These are phyloP conservation scores for Trichophyton benhamiae DNA, from an alignment of 2,329 filamentous ascomycete genomes.

Conservation along the genomic window DNA sequence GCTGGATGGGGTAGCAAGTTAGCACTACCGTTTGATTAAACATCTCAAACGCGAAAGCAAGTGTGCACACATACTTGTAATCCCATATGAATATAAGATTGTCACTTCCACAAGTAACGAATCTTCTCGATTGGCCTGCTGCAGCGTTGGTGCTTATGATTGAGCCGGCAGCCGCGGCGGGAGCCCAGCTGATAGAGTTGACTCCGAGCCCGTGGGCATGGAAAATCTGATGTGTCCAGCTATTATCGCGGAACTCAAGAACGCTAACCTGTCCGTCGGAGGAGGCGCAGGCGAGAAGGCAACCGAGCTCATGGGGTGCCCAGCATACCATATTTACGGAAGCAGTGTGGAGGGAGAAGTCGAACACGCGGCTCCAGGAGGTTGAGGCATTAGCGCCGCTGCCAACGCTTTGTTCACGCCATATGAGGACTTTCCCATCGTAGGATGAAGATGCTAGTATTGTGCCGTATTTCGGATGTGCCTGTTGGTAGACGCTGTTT, in stretches of 20 bases:
- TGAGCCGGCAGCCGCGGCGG: slow-evolving; percentile 69
- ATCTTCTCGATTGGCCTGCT: slow-evolving; percentile 58
- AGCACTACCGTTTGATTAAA: neutral
- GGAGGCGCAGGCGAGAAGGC: slow-evolving; percentile 84
- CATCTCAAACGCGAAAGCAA: neutral
- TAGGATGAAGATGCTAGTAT: slow-evolving; percentile 92
- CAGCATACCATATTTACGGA: slow-evolving; percentile 94
- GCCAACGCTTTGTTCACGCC: slow-evolving; percentile 62
- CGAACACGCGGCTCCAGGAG: slow-evolving; percentile 76
- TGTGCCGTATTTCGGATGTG: slow-evolving; percentile 95
- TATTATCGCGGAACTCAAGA: slow-evolving; percentile 93
- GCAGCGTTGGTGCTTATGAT: slow-evolving; percentile 61
- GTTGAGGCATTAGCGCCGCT: slow-evolving; percentile 31
- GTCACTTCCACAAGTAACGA: slow-evolving; percentile 91
- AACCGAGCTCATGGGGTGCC: slow-evolving; percentile 94
- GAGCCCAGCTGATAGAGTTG: slow-evolving; percentile 93
- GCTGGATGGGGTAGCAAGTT: slow-evolving; percentile 20
- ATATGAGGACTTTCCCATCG: slow-evolving; percentile 97
- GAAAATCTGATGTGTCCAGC: slow-evolving; percentile 81
- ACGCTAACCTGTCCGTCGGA: slow-evolving; percentile 89
- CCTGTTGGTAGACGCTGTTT: slow-evolving; percentile 30
- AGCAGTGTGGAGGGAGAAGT: slow-evolving; percentile 86
- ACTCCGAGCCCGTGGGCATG: slow-evolving; percentile 86
- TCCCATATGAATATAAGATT: slow-evolving; percentile 90
- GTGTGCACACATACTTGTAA: slow-evolving; percentile 46